phyloP scores from a whole-genome alignment of 2,329 filamentous ascomycete genomes.

The Claviceps digitariae region DNA sequence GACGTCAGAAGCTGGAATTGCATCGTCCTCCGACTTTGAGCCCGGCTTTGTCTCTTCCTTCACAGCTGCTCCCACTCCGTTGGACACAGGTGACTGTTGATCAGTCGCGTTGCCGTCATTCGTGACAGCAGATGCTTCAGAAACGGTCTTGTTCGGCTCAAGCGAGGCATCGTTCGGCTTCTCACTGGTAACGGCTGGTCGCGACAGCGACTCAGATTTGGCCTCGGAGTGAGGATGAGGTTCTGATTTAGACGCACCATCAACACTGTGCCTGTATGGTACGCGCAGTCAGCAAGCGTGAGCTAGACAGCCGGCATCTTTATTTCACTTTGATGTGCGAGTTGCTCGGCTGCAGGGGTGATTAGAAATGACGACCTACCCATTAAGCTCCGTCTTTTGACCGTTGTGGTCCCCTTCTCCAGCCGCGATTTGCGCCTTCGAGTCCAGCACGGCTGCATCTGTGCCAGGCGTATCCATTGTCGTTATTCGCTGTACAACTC shows the following conservation, averaged over 20 bases:
- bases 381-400: slow-evolving; percentile 21
- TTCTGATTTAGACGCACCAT: slow-evolving; percentile 8
- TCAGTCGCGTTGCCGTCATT: slow-evolving; percentile 8
- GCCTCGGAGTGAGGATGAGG: background rate
- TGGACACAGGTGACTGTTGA: background rate
- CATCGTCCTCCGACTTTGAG: slow-evolving; percentile 2
- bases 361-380: slow-evolving; percentile 19
- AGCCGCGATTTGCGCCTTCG: slow-evolving; percentile 28
- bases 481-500: slow-evolving; percentile 23
- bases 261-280: slow-evolving; percentile 1
- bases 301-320: background rate
- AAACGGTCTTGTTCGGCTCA: slow-evolving; percentile 2
- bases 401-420: slow-evolving; percentile 18
- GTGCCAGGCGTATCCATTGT: slow-evolving; percentile 38
- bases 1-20: background rate
- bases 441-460: slow-evolving; percentile 28
- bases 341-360: background rate
- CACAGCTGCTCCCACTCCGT: slow-evolving; percentile 1
- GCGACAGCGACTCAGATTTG: slow-evolving; percentile 5
- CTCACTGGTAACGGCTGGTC: slow-evolving; percentile 1
- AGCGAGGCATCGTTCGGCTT: background rate
- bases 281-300: slow-evolving; percentile 1
- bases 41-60: background rate
- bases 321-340: background rate
- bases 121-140: slow-evolving; percentile 6